phyloP scores from a whole-genome alignment of 768 basidiomycete genomes.

The Russula sp. region DNA sequence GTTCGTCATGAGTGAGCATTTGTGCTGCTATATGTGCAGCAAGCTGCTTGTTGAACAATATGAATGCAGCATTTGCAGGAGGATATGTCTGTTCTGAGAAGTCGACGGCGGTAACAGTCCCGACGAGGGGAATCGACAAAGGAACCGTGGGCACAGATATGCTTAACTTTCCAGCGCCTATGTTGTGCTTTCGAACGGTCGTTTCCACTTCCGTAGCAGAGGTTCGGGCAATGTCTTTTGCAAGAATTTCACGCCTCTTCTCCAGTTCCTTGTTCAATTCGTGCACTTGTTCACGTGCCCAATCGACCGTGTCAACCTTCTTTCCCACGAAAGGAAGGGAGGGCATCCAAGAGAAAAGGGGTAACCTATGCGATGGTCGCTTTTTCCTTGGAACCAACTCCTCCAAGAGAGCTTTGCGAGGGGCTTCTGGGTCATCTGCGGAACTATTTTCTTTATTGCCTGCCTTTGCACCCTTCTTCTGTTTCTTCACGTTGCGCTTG shows the following conservation, averaged over 20 bases:
- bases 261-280: constrained; percentile 36
- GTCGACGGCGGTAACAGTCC: constrained; percentile 23
- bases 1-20: constrained; percentile 71
- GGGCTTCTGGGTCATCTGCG: constrained; percentile 36
- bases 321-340: constrained; percentile 68
- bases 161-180: constrained; percentile 33
- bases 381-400: constrained; percentile 63
- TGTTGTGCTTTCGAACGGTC: constrained; percentile 26
- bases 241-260: constrained; percentile 35
- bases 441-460: constrained; percentile 29
- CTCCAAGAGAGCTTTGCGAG: constrained; percentile 34
- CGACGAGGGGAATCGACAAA: constrained; percentile 24
- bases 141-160: constrained; percentile 19
- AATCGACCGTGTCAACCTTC: constrained; percentile 92
- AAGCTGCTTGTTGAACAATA: constrained; percentile 90
- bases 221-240: constrained; percentile 34
- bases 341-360: constrained; percentile 47
- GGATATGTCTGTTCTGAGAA: constrained; percentile 36
- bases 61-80: constrained; percentile 62
- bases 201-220: constrained; percentile 29
- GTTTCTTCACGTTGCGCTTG: constrained; percentile 60
- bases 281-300: constrained; percentile 75
- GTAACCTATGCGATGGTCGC: constrained; percentile 78
- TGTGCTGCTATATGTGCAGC: constrained; percentile 87
- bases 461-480: constrained; percentile 46